Percentiles rank a stretch among this genome's conserved stretches.
These are phyloP conservation scores for Xylariaceae sp. DNA, from an alignment of 2,329 filamentous ascomycete genomes.

Conservation along the genomic window DNA sequence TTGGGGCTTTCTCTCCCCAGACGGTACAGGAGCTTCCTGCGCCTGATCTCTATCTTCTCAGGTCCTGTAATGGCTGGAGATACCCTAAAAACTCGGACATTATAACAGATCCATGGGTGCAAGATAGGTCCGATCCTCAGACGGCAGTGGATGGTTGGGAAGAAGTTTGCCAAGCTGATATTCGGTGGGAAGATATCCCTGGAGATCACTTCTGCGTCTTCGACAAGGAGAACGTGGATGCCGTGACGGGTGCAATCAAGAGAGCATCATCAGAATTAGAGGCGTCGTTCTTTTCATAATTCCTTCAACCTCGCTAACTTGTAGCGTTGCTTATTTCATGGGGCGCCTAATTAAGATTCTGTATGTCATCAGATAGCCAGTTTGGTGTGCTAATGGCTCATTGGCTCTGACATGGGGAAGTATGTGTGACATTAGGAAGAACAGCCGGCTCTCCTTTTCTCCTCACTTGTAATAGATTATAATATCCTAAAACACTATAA, in stretches of 20 bases:
- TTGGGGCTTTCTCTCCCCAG: not conserved
- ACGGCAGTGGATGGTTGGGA: conserved; percentile 19
- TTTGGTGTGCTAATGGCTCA: too few relatives aligned
- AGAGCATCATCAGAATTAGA: conserved; percentile 17
- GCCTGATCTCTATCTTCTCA: not conserved
- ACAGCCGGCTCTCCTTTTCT: too few relatives aligned
- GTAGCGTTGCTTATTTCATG: too few relatives aligned
- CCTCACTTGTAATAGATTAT: too few relatives aligned
- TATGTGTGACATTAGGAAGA: too few relatives aligned
- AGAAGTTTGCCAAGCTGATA: conserved; percentile 6
- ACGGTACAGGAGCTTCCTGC: not conserved
- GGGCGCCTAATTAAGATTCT: too few relatives aligned
- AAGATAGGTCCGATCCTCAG: too few relatives aligned
- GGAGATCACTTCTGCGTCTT: conserved; percentile 24
- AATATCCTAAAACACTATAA: too few relatives aligned
- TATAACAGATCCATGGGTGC: conserved; percentile 13
- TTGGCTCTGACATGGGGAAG: too few relatives aligned
- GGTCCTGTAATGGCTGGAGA: conserved; percentile 3
- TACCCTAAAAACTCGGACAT: not conserved
- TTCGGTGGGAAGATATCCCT: conserved; percentile 24
- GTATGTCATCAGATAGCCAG: too few relatives aligned
- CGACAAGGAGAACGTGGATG: conserved; percentile 17
- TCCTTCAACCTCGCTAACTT: too few relatives aligned
- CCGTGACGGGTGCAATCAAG: conserved; percentile 14
- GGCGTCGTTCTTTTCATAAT: conserved; percentile 1